Percentiles rank a stretch among this genome's conserved stretches.
Conservation (phyloP, 2,329 filamentous ascomycete genomes). For the Hypoxylon sp. region DNA sequence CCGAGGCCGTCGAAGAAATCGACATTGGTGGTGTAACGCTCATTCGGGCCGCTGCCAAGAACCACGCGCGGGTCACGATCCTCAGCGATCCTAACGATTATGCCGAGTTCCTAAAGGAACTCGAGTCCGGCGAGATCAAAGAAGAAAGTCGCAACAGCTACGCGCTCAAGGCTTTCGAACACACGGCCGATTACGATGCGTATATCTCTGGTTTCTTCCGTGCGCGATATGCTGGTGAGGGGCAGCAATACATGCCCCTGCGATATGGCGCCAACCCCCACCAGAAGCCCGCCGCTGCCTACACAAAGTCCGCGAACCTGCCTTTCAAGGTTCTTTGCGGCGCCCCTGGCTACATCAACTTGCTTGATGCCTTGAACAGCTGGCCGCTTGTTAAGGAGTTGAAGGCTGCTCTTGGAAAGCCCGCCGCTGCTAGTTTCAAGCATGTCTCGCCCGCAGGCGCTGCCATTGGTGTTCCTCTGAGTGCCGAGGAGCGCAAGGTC, state of each 20-base stretch:
- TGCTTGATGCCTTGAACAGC: conserved; percentile 94
- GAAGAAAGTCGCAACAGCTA: conserved; percentile 88
- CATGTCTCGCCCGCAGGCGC: conserved; percentile 97
- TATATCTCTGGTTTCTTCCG: conserved; percentile 98
- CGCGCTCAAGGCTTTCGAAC: conserved; percentile 97
- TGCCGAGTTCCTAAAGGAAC: conserved; percentile 90
- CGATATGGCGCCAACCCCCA: conserved; percentile 98
- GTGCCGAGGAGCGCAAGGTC: conserved; percentile 89
- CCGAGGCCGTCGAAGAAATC: conserved; percentile 98
- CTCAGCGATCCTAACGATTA: conserved; percentile 95
- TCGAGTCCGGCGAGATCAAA: conserved; percentile 86
- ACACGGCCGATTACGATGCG: conserved; percentile 95
- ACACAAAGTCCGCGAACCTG: conserved; percentile 75
- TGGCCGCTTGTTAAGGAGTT: conserved; percentile 98
- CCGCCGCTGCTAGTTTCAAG: conserved; percentile 98
- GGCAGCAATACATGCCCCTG: conserved; percentile 83
- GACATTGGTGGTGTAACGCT: conserved; percentile 98
- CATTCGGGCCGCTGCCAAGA: conserved; percentile 96
- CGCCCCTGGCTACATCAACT: conserved; percentile 95
- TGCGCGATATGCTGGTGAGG: conserved; percentile 91
- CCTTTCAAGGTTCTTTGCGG: conserved; percentile 96
- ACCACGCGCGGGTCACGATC: conserved; percentile 94
- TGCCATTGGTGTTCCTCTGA: conserved; percentile 90
- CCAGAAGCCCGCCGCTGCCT: conserved; percentile 95
- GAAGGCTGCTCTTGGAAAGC: conserved; percentile 85